Base-by-base conservation (phyloP, 2,329 filamentous ascomycete genomes). In the Monilinia polystroma region DNA sequence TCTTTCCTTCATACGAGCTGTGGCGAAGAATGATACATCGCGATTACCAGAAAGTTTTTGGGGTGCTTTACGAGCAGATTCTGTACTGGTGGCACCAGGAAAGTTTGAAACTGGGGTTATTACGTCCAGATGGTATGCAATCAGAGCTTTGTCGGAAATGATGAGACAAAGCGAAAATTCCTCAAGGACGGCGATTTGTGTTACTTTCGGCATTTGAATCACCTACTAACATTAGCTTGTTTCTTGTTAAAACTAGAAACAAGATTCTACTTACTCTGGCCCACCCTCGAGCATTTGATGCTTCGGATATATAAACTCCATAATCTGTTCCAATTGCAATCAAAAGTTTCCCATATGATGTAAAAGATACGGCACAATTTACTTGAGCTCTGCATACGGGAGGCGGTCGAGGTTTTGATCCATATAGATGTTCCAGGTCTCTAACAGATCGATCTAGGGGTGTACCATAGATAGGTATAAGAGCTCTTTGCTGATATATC, bases 1-100 rank as follows among this genome's bases (percentile, higher is more conserved):
- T 10, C 95, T 87, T 69, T 99, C 95, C 82, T 99, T 99, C 93
- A 99, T 97, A 68, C 91, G 88, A 12, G 94, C 95, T 1, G 93
- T 95, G 20, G 93, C 92, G 77, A 99, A 99, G 82, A 98, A 99
- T 18, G 93, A 91, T 26, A 99, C 93, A 75, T 99, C 95, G 76
- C 95, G 91, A 70, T 90, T 90, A 38, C 89, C 89, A 3, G 88
- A 91, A 45, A 99, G 84, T 73, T 94, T 92, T 76, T 98, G 94
- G 0, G 95, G 95, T n/a, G 95, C 92, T 70, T 91, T 87, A 35
- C 92, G 87, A 4, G 88, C 83, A 54, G 88, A 94, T 76, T 96
- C 92, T 71, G 87, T 86, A 18, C 81, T 80, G 10, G 87, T 82
- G 3, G 47, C 23, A 6, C 85, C 82, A 11, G 87, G 83, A 72